Percentiles rank a stretch among this genome's conserved stretches.
phyloP scores from a whole-genome alignment of 495 filamentous ascomycete species.

The Aspergillus affinis region DNA sequence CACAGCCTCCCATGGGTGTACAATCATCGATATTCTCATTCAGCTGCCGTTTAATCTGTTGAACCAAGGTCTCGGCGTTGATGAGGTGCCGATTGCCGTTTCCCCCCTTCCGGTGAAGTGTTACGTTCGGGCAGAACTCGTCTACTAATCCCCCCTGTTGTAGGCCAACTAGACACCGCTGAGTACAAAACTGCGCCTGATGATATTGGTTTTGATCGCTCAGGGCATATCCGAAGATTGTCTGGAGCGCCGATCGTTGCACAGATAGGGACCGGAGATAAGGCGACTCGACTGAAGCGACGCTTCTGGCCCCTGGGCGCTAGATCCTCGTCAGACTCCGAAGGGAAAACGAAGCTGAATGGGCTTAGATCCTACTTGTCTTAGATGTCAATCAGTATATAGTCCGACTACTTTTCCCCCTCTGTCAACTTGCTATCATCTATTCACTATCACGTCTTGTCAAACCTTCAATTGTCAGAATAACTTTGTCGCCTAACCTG shows the following conservation, averaged over 20 bases:
- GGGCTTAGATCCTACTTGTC: too few relatives aligned
- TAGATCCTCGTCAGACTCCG: background rate
- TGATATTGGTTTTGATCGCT: background rate
- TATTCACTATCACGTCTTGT: too few relatives aligned
- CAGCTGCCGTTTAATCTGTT: slow-evolving; percentile 25
- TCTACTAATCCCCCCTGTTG: slow-evolving; percentile 31
- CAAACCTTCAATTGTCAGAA: too few relatives aligned
- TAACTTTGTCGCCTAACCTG: too few relatives aligned
- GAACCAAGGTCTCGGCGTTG: slow-evolving; percentile 8
- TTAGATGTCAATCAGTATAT: too few relatives aligned
- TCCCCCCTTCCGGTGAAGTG: slow-evolving; percentile 19
- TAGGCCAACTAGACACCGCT: slow-evolving; percentile 43
- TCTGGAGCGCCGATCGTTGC: slow-evolving; percentile 1
- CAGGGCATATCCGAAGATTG: background rate
- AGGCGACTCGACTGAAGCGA: background rate
- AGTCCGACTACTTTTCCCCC: too few relatives aligned
- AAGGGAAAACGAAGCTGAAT: too few relatives aligned
- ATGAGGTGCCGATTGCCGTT: slow-evolving; percentile 17
- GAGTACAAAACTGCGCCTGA: slow-evolving; percentile 22
- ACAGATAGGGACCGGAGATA: background rate
- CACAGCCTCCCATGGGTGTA: too few relatives aligned
- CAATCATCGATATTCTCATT: slow-evolving; percentile 28
- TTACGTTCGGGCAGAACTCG: slow-evolving; percentile 35
- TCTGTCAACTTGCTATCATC: too few relatives aligned
- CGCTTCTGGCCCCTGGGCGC: slow-evolving; percentile 1